Base-by-base conservation (phyloP, 1,139 yeast genomes). In the Starmera stellimalicola region DNA sequence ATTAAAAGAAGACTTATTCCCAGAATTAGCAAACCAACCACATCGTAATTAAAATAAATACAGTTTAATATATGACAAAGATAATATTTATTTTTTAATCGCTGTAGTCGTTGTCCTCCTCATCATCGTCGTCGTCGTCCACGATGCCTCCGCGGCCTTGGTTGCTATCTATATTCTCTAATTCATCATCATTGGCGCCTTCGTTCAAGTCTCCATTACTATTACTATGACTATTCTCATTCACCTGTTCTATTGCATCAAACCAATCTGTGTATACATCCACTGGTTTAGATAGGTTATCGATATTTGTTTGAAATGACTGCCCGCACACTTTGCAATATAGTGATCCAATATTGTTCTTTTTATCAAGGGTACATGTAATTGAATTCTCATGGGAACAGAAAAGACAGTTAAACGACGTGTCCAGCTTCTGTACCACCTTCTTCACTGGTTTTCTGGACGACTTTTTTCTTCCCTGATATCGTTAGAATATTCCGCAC, bases 211-310 rank as follows among this genome's bases (percentile, higher is more conserved):
- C 62, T 38, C 53, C 54, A 11, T 31, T 29, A 17, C 44, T 57
- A 22, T 52, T 60, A 23, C 64, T 71, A 39, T 81, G 83, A 28
- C 93, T 22, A 22, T 19, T 19, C 10, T 22, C 24, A 22, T 22
- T 94, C 40, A 91, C 93, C 34, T 93, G 95, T 51, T 91, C 98
- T 54, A 95, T 91, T 1, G 97, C 98, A 63, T 91, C 98, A 38
- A 87, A 87, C 98, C 98, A 91, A 54, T 88, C 98, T 33, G 95
- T 82, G 55, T 91, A 91, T 17, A 91, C 84, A 57, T 91, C 98
- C 27, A 91, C 88, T 0, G 98, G 95, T 40, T 54, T 64, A 33
- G 65, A 60, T 14, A 62, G 42, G 3, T 60, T 75, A 55, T 85
- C 85, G 47, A 88, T 85, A 32, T 91, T 74, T 4, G 95, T 77